Evolutionary conservation across 2,329 filamentous ascomycete genomes (phyloP), one percentile per base, ranked within the genome.

Genomic region (Fusarium sp.): DNA sequence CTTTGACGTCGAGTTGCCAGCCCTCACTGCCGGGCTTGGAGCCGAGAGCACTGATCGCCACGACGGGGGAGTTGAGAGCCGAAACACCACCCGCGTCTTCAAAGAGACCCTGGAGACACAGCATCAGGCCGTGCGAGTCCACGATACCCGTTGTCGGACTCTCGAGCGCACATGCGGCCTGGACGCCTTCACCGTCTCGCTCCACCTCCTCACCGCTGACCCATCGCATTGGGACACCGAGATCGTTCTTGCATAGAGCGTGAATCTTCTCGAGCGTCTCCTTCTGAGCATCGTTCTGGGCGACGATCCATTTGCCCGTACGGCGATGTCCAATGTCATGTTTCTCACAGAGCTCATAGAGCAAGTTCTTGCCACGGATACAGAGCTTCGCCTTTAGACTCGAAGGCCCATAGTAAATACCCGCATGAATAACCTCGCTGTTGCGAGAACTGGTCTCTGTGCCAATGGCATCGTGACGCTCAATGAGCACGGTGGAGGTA

Each of bases 401-500:
- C 40, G 82, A 80, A 7, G 84, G 77, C 17, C 92, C 93, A 80
- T 98, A 98, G 85, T 98, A 98, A 68, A 98, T 87, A 15, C 96
- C 96, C 2, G 93, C 96, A 79, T 99, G 96, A 73, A 99, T 97
- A 57, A 98, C 95, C 86, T 98, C 94, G 76, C 92, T 95, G 83
- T 97, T 98, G 71, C 94, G 90, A 69, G 92, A 93, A 67, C 92
- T 94, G 1, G 94, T 97, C 82, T 98, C 94, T 28, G 89, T 95
- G 50, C 94, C 94, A 26, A 92, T 85, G 51, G 87, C 84, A 22
- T 84, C 80, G 83, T 97, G 92, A 26, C 92, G 89, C 80, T 98
- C 94, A 3, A 98, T 88, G 55, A 97, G 84, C 14, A 97, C 85
- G 0, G 93, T 95, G 3, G 88, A 88, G 7, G 86, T 85, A 21